phyloP scores from a whole-genome alignment of 371 early-diverging fungal genomes.

The Lichtheimia hyalospora region DNA sequence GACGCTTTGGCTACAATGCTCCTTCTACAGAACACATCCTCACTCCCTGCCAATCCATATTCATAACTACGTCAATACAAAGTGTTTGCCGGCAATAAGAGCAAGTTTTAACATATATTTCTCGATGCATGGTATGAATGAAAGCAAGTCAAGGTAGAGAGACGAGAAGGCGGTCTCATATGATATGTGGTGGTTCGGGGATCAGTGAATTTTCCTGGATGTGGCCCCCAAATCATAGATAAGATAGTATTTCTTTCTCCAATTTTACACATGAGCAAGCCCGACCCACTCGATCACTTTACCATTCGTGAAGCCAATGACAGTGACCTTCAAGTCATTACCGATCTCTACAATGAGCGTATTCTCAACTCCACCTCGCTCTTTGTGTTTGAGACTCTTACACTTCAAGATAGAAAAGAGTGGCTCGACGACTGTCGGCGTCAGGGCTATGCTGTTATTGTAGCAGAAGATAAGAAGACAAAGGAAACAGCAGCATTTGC shows the following conservation, averaged over 20 bases:
- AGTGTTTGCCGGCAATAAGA: too few species aligned
- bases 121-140: too few species aligned
- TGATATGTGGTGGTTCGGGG: too few species aligned
- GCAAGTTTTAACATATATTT: too few species aligned
- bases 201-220: too few species aligned
- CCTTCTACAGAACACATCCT: too few species aligned
- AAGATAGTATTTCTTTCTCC: not conserved
- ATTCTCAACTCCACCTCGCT: conserved; percentile 48
- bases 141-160: too few species aligned
- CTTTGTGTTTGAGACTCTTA: conserved; percentile 42
- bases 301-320: conserved; percentile 35
- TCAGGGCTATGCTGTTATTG: conserved; percentile 46
- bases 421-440: conserved; percentile 32
- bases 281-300: conserved; percentile 27
- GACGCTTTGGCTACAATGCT: too few species aligned
- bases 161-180: too few species aligned
- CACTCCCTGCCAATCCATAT: too few species aligned
- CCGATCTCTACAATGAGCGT: conserved; percentile 51
- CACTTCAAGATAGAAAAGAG: conserved; percentile 35
- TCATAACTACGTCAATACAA: too few species aligned
- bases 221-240: not conserved
- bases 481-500: conserved; percentile 37
- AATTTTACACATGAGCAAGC: conserved; percentile 5
- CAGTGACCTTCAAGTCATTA: conserved; percentile 32
- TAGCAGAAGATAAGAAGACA: conserved; percentile 38